These are phyloP conservation scores for Cutaneotrichosporon spelunceum DNA, from an alignment of 1,284 basidiomycete species.

Conservation along the genomic window DNA sequence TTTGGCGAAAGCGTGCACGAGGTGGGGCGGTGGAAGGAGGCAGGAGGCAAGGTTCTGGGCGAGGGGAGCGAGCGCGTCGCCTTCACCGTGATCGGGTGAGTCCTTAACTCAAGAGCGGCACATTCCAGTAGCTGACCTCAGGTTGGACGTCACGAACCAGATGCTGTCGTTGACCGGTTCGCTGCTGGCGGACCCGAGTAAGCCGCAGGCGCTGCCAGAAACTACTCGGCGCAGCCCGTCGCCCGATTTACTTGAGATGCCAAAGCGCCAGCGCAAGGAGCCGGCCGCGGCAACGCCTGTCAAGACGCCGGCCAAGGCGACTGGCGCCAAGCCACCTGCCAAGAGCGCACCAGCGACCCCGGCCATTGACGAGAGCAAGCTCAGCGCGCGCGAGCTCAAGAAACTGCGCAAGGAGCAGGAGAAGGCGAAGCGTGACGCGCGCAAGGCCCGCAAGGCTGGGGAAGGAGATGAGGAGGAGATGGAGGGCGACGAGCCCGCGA, in stretches of 20 bases:
- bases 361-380: slow-evolving; percentile 32
- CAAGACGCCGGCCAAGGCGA: slow-evolving; percentile 6
- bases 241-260: slow-evolving; percentile 26
- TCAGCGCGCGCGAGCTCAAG: slow-evolving; percentile 40
- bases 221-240: slow-evolving; percentile 23
- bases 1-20: slow-evolving; percentile 29
- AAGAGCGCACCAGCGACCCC: slow-evolving; percentile 9
- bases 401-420: slow-evolving; percentile 45
- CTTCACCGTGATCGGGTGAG: slow-evolving; percentile 89
- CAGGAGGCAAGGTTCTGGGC: slow-evolving; percentile 66
- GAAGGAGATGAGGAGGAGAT: slow-evolving; percentile 23
- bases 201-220: slow-evolving; percentile 55
- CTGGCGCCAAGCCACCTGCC: not conserved
- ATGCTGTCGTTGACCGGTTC: slow-evolving; percentile 93
- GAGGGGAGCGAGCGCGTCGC: slow-evolving; percentile 66
- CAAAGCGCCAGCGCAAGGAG: slow-evolving; percentile 8
- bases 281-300: not conserved
- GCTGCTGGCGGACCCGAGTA: slow-evolving; percentile 79
- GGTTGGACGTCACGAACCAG: slow-evolving; percentile 86
- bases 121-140: slow-evolving; percentile 45
- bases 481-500: no score
- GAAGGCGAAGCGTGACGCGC: slow-evolving; percentile 40
- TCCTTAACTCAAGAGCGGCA: slow-evolving; percentile 5
- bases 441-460: slow-evolving; percentile 41
- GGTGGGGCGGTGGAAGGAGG: slow-evolving; percentile 76